phyloP scores from a whole-genome alignment of 1,139 yeast species.

The Hemisphaericaspora lyxosophila region DNA sequence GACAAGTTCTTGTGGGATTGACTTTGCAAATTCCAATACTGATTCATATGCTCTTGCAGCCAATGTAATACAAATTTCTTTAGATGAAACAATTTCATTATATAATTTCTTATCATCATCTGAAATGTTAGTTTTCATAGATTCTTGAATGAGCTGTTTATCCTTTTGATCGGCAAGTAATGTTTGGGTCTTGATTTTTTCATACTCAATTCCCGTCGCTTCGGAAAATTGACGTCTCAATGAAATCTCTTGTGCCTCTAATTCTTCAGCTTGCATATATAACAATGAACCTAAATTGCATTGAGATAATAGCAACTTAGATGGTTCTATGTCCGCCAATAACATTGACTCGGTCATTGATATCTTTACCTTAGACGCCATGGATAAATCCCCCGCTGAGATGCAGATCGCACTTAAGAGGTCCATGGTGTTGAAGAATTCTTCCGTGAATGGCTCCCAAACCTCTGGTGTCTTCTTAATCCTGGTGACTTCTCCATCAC shows the following conservation, averaged over 20 bases:
- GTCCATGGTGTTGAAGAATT: slow-evolving; percentile 72
- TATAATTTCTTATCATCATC: slow-evolving; percentile 16
- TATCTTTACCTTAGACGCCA: slow-evolving; percentile 63
- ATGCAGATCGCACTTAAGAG: slow-evolving; percentile 66
- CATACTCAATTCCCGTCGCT: slow-evolving; percentile 24
- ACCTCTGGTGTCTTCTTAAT: slow-evolving; percentile 42
- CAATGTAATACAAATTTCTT: slow-evolving; percentile 42
- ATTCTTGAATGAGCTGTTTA: slow-evolving; percentile 2
- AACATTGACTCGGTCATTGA: slow-evolving; percentile 75
- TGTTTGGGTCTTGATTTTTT: slow-evolving; percentile 16
- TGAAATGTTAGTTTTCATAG: slow-evolving; percentile 10
- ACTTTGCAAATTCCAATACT: slow-evolving; percentile 55
- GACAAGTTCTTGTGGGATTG: slow-evolving; percentile 37
- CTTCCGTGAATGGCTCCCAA: slow-evolving; percentile 75
- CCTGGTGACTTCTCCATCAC: slow-evolving; percentile 19
- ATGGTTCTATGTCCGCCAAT: slow-evolving; percentile 65
- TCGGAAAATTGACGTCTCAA: slow-evolving; percentile 25
- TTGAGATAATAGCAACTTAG: slow-evolving; percentile 62
- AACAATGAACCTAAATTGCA: slow-evolving; percentile 72
- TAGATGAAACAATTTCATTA: slow-evolving; percentile 19
- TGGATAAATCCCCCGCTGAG: slow-evolving; percentile 62
- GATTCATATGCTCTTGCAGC: slow-evolving; percentile 51
- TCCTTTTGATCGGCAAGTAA: slow-evolving; percentile 5
- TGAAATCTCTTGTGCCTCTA: slow-evolving; percentile 50
- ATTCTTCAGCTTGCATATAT: slow-evolving; percentile 68